These are phyloP conservation scores for Coemansia sp. DNA, from an alignment of 192 early-diverging fungal species.

Conservation along the genomic window DNA sequence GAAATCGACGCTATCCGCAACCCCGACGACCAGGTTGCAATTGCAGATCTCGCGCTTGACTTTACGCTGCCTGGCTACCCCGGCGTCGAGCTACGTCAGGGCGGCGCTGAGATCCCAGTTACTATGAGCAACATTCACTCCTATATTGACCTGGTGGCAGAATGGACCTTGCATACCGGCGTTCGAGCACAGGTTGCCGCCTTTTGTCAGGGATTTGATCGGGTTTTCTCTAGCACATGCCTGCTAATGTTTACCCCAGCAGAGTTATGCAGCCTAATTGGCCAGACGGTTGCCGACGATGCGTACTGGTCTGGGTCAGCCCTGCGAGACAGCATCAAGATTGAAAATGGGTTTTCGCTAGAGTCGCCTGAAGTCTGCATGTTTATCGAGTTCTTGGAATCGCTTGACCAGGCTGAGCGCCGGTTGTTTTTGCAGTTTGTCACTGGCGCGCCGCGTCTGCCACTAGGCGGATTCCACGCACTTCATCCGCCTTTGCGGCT, in stretches of 20 bases:
- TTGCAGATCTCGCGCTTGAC: slow-evolving; percentile 75
- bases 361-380: slow-evolving; percentile 67
- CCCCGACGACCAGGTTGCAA: slow-evolving; percentile 43
- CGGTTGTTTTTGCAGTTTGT: slow-evolving; percentile 83
- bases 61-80: slow-evolving; percentile 87
- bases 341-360: slow-evolving; percentile 80
- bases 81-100: slow-evolving; percentile 61
- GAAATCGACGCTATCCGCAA: slow-evolving; percentile 53
- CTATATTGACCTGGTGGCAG: slow-evolving; percentile 69
- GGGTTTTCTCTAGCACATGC: slow-evolving; percentile 71
- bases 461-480: slow-evolving; percentile 85
- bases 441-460: slow-evolving; percentile 85
- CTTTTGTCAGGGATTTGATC: slow-evolving; percentile 79
- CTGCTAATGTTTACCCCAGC: slow-evolving; percentile 67
- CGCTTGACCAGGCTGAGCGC: slow-evolving; percentile 60
- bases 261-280: slow-evolving; percentile 73
- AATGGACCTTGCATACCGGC: slow-evolving; percentile 65
- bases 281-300: slow-evolving; percentile 61
- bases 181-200: slow-evolving; percentile 69
- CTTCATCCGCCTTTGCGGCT: slow-evolving; percentile 83
- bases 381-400: slow-evolving; percentile 69
- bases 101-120: slow-evolving; percentile 66
- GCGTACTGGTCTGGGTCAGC: slow-evolving; percentile 71
- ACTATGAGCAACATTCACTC: slow-evolving; percentile 79
- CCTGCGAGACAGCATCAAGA: slow-evolving; percentile 69